These are phyloP conservation scores for Trichothecium sympodiale DNA, from an alignment of 2,329 filamentous ascomycete genomes.

Conservation along the genomic window DNA sequence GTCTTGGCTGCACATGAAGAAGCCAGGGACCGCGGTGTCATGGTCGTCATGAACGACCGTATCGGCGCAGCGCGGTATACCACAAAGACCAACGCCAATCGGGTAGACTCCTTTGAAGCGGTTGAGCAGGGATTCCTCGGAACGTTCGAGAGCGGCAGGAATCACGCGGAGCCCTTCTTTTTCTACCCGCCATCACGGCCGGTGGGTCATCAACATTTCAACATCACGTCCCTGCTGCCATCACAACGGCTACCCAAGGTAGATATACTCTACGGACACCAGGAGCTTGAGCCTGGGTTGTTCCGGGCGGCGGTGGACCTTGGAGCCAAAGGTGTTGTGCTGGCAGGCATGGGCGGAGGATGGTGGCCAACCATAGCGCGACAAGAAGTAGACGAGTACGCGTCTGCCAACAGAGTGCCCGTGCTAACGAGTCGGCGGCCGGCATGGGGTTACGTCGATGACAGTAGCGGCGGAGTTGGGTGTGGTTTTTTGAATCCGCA, in stretches of 20 bases:
- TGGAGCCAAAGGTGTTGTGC: slow-evolving; percentile 43
- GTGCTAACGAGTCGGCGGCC: slow-evolving; percentile 40
- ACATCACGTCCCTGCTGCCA: slow-evolving; percentile 16
- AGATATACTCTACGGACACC: slow-evolving; percentile 44
- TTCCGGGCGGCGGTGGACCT: slow-evolving; percentile 34
- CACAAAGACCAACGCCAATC: slow-evolving; percentile 52
- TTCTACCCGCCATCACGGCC: slow-evolving; percentile 43
- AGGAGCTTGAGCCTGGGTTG: slow-evolving; percentile 37
- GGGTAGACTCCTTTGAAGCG: slow-evolving; percentile 50
- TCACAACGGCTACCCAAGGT: slow-evolving; percentile 35
- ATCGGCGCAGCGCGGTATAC: slow-evolving; percentile 46
- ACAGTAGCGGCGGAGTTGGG: slow-evolving; percentile 25
- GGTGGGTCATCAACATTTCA: slow-evolving; percentile 31
- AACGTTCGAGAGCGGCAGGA: slow-evolving; percentile 41
- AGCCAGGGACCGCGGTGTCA: slow-evolving; percentile 39
- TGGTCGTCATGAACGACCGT: slow-evolving; percentile 52
- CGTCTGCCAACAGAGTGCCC: slow-evolving; percentile 30
- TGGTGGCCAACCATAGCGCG: slow-evolving; percentile 29
- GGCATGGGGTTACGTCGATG: slow-evolving; percentile 40
- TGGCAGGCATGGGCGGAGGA: slow-evolving; percentile 44
- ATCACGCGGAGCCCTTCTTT: slow-evolving; percentile 34
- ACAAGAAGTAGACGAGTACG: slow-evolving; percentile 27
- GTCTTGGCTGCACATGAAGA: slow-evolving; percentile 37
- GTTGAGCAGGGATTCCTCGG: slow-evolving; percentile 47
- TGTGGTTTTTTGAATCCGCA: slow-evolving; percentile 44